Percentiles rank a stretch among this genome's conserved stretches.
These are phyloP conservation scores for Entophlyctis luteolus DNA, from an alignment of 192 early-diverging fungal genomes.

Conservation along the genomic window DNA sequence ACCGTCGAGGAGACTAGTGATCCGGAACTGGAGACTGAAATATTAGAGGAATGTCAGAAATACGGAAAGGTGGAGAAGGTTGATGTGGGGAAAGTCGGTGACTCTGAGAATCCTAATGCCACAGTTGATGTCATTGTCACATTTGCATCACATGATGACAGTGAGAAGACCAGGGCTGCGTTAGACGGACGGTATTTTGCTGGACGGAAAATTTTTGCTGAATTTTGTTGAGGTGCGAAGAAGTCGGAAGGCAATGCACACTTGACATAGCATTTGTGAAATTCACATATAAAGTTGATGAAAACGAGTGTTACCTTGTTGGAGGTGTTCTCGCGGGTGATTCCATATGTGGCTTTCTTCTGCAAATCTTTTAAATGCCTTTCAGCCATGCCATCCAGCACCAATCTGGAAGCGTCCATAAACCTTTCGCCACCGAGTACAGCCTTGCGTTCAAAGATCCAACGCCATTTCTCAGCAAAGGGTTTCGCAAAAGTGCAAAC, in stretches of 20 bases:
- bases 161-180: conserved; percentile 57
- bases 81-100: conserved; percentile 47
- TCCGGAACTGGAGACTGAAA: conserved; percentile 76
- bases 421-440: conserved; percentile 45
- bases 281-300: too few species aligned
- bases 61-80: conserved; percentile 70
- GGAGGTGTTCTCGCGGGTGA: too few species aligned
- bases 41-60: conserved; percentile 76
- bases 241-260: too few species aligned
- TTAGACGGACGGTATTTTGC: conserved; percentile 83
- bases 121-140: conserved; percentile 75
- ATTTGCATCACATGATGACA: conserved; percentile 58
- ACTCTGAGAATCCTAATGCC: conserved; percentile 33
- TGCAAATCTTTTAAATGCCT: too few species aligned
- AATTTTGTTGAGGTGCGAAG: too few species aligned
- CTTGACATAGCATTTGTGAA: too few species aligned
- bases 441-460: conserved; percentile 34
- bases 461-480: background rate
- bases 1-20: conserved; percentile 66
- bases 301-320: too few species aligned
- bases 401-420: too few species aligned
- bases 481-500: too few species aligned
- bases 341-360: too few species aligned
- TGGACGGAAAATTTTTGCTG: conserved; percentile 65
- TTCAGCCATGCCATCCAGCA: too few species aligned